phyloP scores from a whole-genome alignment of 805 yeast species.

The Saturnispora sanitii region DNA sequence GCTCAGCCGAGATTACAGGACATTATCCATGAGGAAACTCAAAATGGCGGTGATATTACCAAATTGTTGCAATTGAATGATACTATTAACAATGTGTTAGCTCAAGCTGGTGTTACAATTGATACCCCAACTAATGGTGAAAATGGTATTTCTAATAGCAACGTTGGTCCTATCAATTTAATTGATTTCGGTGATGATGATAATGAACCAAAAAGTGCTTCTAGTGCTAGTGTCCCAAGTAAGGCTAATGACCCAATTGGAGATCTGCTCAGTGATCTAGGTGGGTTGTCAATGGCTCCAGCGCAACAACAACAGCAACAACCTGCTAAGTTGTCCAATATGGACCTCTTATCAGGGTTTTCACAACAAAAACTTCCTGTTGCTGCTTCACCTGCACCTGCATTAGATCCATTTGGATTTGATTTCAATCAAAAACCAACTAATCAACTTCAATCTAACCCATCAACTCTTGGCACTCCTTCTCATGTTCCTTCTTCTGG shows the following conservation, averaged over 20 bases:
- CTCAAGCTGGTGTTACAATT: too few species aligned
- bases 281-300: too few species aligned
- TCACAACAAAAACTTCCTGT: conserved; percentile 4
- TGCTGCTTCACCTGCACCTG: conserved; percentile 6
- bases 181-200: conserved; percentile 20
- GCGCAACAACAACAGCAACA: too few species aligned
- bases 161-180: conserved; percentile 27
- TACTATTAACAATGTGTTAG: conserved; percentile 60
- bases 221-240: too few species aligned
- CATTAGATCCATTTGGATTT: conserved; percentile 28
- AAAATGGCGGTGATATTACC: conserved; percentile 50
- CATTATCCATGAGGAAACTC: conserved; percentile 72
- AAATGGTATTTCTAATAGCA: conserved; percentile 43
- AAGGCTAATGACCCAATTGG: too few species aligned
- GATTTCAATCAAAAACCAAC: conserved; percentile 19
- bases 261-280: too few species aligned
- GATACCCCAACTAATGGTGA: too few species aligned
- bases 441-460: conserved; percentile 1
- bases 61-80: conserved; percentile 66
- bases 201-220: too few species aligned
- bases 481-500: background rate
- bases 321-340: conserved; percentile 9
- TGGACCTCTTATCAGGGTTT: conserved; percentile 13
- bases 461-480: background rate
- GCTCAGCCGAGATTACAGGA: conserved; percentile 82